Evolutionary conservation across 2,329 filamentous ascomycete genomes (phyloP).

Genomic region (Pseudodiploospora longispora): DNA sequence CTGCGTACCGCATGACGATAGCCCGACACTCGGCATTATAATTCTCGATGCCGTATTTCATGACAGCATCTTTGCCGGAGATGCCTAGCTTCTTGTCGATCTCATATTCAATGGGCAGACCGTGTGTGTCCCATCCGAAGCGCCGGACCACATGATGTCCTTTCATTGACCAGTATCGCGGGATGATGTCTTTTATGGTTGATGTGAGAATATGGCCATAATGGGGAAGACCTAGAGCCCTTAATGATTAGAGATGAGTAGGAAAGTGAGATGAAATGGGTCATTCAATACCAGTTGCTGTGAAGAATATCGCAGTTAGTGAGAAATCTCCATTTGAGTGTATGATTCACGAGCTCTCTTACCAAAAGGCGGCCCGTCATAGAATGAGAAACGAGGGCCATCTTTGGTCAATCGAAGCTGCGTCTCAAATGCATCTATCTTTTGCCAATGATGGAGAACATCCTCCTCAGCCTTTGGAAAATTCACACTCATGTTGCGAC

Average conservation of each 20-base stretch:
- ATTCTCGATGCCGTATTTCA: slow-evolving; percentile 69
- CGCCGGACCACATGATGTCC: slow-evolving; percentile 76
- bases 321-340: neutral
- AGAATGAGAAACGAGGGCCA: slow-evolving; percentile 76
- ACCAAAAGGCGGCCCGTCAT: slow-evolving; percentile 64
- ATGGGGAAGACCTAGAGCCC: slow-evolving; percentile 12
- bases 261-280: neutral
- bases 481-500: neutral
- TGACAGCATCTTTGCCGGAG: slow-evolving; percentile 70
- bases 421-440: slow-evolving; percentile 17
- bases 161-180: slow-evolving; percentile 88
- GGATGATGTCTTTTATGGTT: slow-evolving; percentile 88
- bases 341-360: neutral
- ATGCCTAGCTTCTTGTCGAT: slow-evolving; percentile 87
- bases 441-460: slow-evolving; percentile 13
- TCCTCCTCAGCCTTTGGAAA: slow-evolving; percentile 16
- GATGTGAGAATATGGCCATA: slow-evolving; percentile 65
- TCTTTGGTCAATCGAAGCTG: slow-evolving; percentile 53
- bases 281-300: slow-evolving; percentile 5
- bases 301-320: neutral
- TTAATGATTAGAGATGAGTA: neutral
- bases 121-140: slow-evolving; percentile 68
- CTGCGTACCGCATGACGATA: slow-evolving; percentile 78
- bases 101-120: slow-evolving; percentile 57
- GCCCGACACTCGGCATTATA: slow-evolving; percentile 81